Conservation (phyloP, 495 filamentous ascomycete species). For the Choiromyces venosus region DNA sequence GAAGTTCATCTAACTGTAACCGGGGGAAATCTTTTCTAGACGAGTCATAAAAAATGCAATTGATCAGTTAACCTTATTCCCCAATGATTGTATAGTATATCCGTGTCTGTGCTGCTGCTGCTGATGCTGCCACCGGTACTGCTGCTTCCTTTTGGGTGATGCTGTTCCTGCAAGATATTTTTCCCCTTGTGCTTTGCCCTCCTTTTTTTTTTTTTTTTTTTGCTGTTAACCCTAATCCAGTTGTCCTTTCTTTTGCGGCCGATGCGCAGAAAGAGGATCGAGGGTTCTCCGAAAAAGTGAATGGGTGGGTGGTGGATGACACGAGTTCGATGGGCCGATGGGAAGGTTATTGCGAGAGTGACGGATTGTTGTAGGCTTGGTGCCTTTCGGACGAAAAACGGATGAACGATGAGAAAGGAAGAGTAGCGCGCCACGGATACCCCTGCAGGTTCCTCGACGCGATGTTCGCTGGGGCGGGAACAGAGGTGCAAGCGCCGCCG, state of each 20-base stretch:
- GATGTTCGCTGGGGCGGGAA: background rate
- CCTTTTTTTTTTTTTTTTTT: background rate
- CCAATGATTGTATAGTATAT: background rate
- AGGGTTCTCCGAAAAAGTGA: background rate
- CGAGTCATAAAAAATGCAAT: slow-evolving; percentile 34
- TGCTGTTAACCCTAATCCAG: background rate
- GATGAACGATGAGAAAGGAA: background rate
- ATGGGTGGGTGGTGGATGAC: background rate
- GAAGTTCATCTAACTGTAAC: slow-evolving; percentile 41
- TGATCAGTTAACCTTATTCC: slow-evolving; percentile 15
- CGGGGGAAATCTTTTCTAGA: slow-evolving; percentile 34
- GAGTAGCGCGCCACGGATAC: background rate
- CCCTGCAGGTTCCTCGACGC: background rate
- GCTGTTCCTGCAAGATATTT: background rate
- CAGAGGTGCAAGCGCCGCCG: background rate
- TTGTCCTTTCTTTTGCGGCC: background rate
- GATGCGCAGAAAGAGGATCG: background rate
- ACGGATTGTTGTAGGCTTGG: background rate
- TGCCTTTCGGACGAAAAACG: background rate
- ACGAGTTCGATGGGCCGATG: background rate
- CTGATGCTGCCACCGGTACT: background rate
- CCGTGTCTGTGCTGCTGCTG: background rate
- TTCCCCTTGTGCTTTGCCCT: background rate
- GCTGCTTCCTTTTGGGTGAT: background rate
- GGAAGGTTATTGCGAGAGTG: slow-evolving; percentile 1